Evolutionary conservation across 108 stramenopile genomes (phyloP), one percentile per base, ranked within the genome.

Genomic region (Pseudonitzschia delicatissima): DNA sequence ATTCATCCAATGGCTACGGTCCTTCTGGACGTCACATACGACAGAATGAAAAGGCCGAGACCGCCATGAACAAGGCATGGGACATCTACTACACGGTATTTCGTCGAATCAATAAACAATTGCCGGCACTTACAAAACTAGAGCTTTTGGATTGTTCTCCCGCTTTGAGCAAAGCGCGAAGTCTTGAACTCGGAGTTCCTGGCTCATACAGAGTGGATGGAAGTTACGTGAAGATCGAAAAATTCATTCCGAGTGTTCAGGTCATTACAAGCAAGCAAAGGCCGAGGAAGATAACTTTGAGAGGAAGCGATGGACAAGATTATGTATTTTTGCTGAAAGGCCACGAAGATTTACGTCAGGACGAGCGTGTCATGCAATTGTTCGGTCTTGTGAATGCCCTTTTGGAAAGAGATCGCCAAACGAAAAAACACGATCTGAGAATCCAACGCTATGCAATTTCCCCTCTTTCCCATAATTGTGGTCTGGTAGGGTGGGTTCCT

Each of bases 321-420:
- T 99, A 99, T 81, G 80, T 95, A 4, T 99, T 98, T 67, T 82
- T 99, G 15, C 89, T 99, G n/a, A 98, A 99, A 78, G 99, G 98
- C 4, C 98, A 98, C 77, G 99, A 99, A 72, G 99, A 99, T 77
- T 75, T 99, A 63, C 76, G 99, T 31, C 99, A 99, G 76, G 99
- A 99, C 71, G 99, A 99, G 82, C 83, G 99, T 23, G 98, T 96
- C 36, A 99, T 99, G 99, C 99, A 99, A 73, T 81, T 99, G 17
- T 99, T 99, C 65, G 99, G 98, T 2, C 78, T 98, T 50, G 97
- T 99, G 12, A 99, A 99, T 83, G 96, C 97, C 5, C 91, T 99
- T 36, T 80, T 99, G 39, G 92, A 89, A 39, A 89, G 96, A 59
- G 98, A 99, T 48, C 66, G 94, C 51, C 78, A 91, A 64, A 97